Conservation (phyloP, 148 eudicot species). For the Gaultheria prostrata region DNA sequence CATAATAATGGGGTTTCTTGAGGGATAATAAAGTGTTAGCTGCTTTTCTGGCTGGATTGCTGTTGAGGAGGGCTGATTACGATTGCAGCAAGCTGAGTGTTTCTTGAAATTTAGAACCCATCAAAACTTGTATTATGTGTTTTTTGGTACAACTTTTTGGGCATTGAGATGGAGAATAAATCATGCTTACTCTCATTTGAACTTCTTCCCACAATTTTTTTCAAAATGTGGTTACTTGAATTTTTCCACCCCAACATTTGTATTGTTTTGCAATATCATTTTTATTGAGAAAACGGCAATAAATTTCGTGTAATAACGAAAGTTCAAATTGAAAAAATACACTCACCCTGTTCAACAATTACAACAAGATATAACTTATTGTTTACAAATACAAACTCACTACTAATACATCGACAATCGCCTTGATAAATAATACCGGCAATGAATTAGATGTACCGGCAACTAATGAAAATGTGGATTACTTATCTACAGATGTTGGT, state of each 20-base stretch:
- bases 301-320: no score
- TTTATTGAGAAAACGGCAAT: no score
- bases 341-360: no score
- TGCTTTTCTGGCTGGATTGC: constrained; percentile 29
- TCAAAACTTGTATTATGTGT: background rate
- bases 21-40: constrained; percentile 45
- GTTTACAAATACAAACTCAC: no score
- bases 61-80: constrained; percentile 37
- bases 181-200: background rate
- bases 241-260: no score
- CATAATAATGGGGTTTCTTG: constrained; percentile 36
- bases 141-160: background rate
- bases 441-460: no score
- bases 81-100: constrained; percentile 37
- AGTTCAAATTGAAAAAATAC: no score
- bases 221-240: background rate
- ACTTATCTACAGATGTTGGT: no score
- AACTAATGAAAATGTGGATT: no score
- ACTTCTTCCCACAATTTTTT: background rate
- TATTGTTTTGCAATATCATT: background rate
- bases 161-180: background rate
- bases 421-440: no score
- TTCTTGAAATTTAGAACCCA: background rate
- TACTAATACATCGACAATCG: no score
- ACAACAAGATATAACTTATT: no score